These are phyloP conservation scores for Physcomitrellopsis africana DNA, from an alignment of 225 moss, liverwort and hornwort species.

Conservation along the genomic window DNA sequence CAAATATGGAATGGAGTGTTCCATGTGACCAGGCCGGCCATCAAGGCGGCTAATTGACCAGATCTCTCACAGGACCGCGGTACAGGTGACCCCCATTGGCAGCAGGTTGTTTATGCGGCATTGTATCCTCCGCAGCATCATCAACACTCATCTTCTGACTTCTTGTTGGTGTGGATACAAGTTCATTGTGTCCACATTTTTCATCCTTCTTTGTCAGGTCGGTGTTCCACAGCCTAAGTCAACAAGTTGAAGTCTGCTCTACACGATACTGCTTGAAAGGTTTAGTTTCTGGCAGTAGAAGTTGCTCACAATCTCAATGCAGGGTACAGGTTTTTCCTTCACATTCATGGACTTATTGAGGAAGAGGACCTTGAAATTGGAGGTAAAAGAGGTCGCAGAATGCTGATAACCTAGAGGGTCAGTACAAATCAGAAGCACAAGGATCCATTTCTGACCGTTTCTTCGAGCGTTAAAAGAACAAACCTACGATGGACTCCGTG, in stretches of 20 bases:
- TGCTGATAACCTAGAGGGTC: background rate
- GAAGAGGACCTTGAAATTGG: background rate
- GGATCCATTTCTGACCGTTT: background rate
- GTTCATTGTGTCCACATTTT: background rate
- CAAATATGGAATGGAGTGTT: constrained; percentile 7
- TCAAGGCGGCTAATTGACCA: constrained; percentile 23
- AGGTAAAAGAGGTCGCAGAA: constrained; percentile 6
- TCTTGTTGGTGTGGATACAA: too few species aligned
- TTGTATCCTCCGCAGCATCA: background rate
- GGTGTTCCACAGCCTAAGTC: constrained; percentile 26
- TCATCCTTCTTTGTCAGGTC: constrained; percentile 10
- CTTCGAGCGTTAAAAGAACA: constrained; percentile 6
- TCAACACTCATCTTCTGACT: background rate
- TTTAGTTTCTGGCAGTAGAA: background rate
- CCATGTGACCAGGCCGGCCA: constrained; percentile 20
- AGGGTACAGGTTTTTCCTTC: background rate
- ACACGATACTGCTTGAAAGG: too few species aligned
- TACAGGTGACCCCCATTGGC: constrained; percentile 11
- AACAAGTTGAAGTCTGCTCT: background rate
- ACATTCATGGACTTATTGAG: constrained; percentile 10
- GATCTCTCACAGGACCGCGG: constrained; percentile 9
- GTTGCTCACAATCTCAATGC: background rate
- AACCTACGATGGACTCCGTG: constrained; percentile 21
- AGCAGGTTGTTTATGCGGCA: constrained; percentile 3
- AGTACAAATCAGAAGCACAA: constrained; percentile 3